These are phyloP conservation scores for Gnomoniopsis sp. DNA, from an alignment of 2,329 filamentous ascomycete genomes.

Conservation along the genomic window DNA sequence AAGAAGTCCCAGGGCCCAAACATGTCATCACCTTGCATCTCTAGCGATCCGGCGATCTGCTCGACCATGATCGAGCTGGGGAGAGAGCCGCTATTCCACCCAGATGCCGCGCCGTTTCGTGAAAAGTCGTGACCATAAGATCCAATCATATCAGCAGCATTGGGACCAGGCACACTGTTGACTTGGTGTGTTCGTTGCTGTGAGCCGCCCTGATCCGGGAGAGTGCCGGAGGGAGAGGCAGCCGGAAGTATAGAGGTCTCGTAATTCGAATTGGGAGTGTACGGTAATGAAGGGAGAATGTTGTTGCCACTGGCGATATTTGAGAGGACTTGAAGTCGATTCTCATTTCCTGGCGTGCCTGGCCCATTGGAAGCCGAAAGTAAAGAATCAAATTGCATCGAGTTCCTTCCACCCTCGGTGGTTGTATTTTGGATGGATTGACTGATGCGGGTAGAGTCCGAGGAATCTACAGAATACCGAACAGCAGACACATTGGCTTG, in stretches of 20 bases:
- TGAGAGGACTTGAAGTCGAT: conserved; percentile 25
- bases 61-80: conserved; percentile 65
- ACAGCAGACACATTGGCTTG: conserved; percentile 47
- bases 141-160: conserved; percentile 7
- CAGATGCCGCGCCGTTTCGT: conserved; percentile 25
- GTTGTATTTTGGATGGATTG: conserved; percentile 15
- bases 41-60: conserved; percentile 69
- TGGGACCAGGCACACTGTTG: conserved; percentile 6
- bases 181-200: conserved; percentile 16
- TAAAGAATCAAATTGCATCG: conserved; percentile 28
- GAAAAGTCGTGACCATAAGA: conserved; percentile 25
- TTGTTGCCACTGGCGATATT: conserved; percentile 21
- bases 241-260: conserved; percentile 37
- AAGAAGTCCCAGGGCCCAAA: conserved; percentile 72
- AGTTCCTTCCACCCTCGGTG: conserved; percentile 16
- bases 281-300: conserved; percentile 24
- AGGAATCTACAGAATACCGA: conserved; percentile 38
- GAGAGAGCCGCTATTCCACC: conserved; percentile 22
- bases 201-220: conserved; percentile 30
- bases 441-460: conserved; percentile 25
- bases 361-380: conserved; percentile 24
- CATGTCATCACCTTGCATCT: conserved; percentile 61
- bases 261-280: conserved; percentile 41
- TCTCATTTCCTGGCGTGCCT: conserved; percentile 26
- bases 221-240: conserved; percentile 39